Evolutionary conservation across 768 basidiomycete genomes (phyloP).

Genomic region (Sporobolomyces phaffii): DNA sequence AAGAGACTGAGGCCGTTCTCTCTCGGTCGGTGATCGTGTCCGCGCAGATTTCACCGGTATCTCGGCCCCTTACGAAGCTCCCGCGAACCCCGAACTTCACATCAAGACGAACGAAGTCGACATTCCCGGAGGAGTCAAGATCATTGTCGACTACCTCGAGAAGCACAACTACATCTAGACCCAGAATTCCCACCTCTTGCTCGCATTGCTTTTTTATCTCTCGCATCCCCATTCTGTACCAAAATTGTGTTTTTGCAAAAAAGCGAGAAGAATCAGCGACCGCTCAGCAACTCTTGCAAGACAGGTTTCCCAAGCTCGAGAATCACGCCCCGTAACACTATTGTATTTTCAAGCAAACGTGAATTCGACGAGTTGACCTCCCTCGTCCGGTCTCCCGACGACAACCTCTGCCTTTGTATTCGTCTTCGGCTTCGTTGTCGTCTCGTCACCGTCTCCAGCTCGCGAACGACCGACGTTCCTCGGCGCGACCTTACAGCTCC

Average conservation of each 20-base stretch:
- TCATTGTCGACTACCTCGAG: slow-evolving; percentile 73
- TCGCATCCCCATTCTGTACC: too few species aligned
- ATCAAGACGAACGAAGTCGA: slow-evolving; percentile 77
- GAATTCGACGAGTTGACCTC: not conserved
- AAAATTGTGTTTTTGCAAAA: too few species aligned
- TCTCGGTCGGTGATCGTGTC: not conserved
- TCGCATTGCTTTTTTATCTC: too few species aligned
- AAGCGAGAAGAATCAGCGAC: too few species aligned
- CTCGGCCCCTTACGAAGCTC: slow-evolving; percentile 92
- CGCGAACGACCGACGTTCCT: too few species aligned
- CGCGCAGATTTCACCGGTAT: slow-evolving; percentile 88
- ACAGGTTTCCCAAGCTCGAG: too few species aligned
- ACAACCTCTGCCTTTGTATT: not conserved
- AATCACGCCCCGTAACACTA: too few species aligned
- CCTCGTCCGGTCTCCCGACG: slow-evolving; percentile 3
- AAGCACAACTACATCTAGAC: slow-evolving; percentile 47
- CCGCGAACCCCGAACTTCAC: slow-evolving; percentile 77
- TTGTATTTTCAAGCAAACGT: not conserved
- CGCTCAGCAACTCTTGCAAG: too few species aligned
- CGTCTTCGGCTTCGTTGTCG: too few species aligned
- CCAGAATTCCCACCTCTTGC: too few species aligned
- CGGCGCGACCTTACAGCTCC: not conserved
- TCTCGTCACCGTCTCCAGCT: too few species aligned
- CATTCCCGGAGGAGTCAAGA: slow-evolving; percentile 68
- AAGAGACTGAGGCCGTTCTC: too few species aligned